phyloP scores from a whole-genome alignment of 352 stramenopile genomes.

The Halophytophthora batemanensis region DNA sequence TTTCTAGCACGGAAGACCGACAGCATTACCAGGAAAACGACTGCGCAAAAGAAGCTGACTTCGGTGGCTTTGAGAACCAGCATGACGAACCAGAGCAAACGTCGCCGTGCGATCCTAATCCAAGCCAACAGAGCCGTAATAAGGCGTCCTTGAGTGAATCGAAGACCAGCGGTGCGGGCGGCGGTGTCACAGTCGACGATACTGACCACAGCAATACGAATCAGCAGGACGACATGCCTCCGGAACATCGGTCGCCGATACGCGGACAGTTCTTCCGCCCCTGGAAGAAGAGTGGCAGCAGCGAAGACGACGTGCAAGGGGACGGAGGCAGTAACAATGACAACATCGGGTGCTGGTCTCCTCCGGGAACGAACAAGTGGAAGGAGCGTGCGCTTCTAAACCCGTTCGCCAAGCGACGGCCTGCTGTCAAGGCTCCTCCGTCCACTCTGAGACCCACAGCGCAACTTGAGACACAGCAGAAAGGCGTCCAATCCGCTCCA shows the following conservation, averaged over 20 bases:
- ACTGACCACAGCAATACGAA: conserved; percentile 18
- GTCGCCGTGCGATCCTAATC: conserved; percentile 3
- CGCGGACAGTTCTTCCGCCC: conserved; percentile 48
- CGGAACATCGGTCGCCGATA: conserved; percentile 8
- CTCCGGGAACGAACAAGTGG: conserved; percentile 59
- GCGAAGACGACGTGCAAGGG: conserved; percentile 10
- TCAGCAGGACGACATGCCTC: conserved; percentile 19
- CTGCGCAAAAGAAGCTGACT: not conserved
- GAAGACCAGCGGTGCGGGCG: conserved; percentile 15
- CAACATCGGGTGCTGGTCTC: conserved; percentile 15
- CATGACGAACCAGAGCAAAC: conserved; percentile 18
- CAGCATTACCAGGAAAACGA: conserved; percentile 17
- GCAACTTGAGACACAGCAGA: not conserved
- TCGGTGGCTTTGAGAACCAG: conserved; percentile 21
- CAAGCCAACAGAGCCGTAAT: conserved; percentile 1
- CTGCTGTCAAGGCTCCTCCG: conserved; percentile 5
- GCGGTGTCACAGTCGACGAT: no score
- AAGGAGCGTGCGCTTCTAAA: conserved; percentile 65
- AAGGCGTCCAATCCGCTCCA: not conserved
- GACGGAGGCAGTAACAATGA: conserved; percentile 11
- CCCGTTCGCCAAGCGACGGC: conserved; percentile 61
- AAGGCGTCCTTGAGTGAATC: conserved; percentile 8
- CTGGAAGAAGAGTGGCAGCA: conserved; percentile 40
- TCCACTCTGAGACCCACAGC: not conserved
- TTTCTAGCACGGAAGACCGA: conserved; percentile 3